Evolutionary conservation across 1,284 basidiomycete genomes (phyloP), one percentile per base, ranked within the genome.

Genomic region (Golubevia sp.): DNA sequence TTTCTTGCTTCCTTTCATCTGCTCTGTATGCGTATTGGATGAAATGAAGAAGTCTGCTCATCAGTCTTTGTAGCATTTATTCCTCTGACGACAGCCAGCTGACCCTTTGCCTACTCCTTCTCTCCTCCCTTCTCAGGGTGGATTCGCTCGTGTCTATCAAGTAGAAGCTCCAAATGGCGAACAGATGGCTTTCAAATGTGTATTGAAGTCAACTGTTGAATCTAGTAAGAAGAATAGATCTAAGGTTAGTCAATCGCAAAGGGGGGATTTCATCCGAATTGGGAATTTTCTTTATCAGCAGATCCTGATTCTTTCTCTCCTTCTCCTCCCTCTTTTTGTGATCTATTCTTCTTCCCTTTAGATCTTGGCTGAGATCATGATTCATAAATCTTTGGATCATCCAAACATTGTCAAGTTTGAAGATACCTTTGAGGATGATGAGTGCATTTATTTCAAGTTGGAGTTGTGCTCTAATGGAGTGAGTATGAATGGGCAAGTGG

Each of bases 311-410:
- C 38, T 13, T 18, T 13, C 38, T 18, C 18, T 44, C 38, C 11
- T 18, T 13, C 38, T 18, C 18, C 38, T 13, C 18, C 18, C 38
- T 44, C 38, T 44, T 44, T 13, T 44, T 44, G 38, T 18, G 11
- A 44, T 30, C 58, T 20, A 18, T 3, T n/a, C 44, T 3, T 20
- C 26, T 3, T 21, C 61, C 20, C 18, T 5, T 6, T 53, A 62
- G 74, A 70, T 81, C 58, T 71, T 83, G 7, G 81, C 81, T 18
- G 81, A 83, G 67, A 82, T 83, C 66, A 79, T 79, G 74, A 83
- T 83, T 59, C 81, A 83, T 66, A 71, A 73, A 38, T 82, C 79
- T 18, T 64, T 80, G 51, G 67, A 76, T 55, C 81, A 83, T 64
- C 70, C 74, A 49, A 77, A 83, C 61, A 75, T 83, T 15, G 75